Evolutionary conservation across 176 grass and related monocot genomes (phyloP), one percentile per base, ranked within the genome.

Genomic region (Oryza meyeriana): DNA sequence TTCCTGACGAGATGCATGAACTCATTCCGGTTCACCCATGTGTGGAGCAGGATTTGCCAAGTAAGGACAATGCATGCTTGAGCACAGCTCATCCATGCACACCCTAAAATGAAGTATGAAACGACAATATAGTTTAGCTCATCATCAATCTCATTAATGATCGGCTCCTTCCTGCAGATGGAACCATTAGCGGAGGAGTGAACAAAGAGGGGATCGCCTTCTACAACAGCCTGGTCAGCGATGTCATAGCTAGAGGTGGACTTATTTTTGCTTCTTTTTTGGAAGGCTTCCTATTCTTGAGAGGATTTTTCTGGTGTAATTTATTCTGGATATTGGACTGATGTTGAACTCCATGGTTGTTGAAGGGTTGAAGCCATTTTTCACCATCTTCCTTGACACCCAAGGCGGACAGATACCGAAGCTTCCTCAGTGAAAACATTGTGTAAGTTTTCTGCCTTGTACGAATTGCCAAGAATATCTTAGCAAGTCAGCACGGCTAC

Each of bases 11-110:
- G 7, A 93, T 93, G 87, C n/a, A 77, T 89, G 90, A 76, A 87
- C 68, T 66, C 90, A 12, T 89, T 85, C 72, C 79, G 91, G 39
- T 87, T 93, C 77, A 90, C 91, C 29, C 75, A 90, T 22, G 87
- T 88, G 34, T 94, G 88, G 88, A 34, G 73, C 10, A 90, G 91
- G 64, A 94, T 94, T 31, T 94, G 42, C 91, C 91, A 68, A 81
- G 91, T 93, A 68, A 71, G 36, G n/a, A 41, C 2, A 12, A 9
- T 1, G 8, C 39, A 41, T 41, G 39, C 39, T 41, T 52, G 29
- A 41, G 39, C 39, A 41, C 0, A 1, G 35, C 35, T 36, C 39
- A 41, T 41, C n/a, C n/a, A n/a, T n/a, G n/a, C n/a, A n/a, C n/a
- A n/a, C n/a, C n/a, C n/a, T n/a, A n/a, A n/a, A n/a, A n/a, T n/a